phyloP scores from a whole-genome alignment of 2,329 filamentous ascomycete species.

The Trichoderma lentiforme region DNA sequence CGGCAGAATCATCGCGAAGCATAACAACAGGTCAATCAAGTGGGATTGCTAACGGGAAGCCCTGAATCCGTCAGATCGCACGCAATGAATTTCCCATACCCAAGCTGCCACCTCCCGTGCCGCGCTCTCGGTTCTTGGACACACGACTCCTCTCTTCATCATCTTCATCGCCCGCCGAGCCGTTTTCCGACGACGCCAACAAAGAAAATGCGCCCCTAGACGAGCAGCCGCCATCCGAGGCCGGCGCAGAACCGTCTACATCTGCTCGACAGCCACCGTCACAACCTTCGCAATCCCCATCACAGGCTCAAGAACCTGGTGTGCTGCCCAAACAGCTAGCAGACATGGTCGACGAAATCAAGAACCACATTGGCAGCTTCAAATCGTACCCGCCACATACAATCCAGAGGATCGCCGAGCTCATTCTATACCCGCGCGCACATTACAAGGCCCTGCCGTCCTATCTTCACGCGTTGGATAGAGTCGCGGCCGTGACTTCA shows the following conservation, averaged over 20 bases:
- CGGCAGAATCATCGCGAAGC: not conserved
- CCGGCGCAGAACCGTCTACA: not conserved
- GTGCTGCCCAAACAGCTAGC: constrained; percentile 62
- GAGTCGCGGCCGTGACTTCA: constrained; percentile 86
- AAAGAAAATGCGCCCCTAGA: constrained; percentile 63
- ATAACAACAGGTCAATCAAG: not conserved
- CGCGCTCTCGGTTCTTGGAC: constrained; percentile 37
- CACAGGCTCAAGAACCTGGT: constrained; percentile 34
- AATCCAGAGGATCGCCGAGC: constrained; percentile 85
- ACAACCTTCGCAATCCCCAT: not conserved
- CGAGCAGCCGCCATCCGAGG: constrained; percentile 25
- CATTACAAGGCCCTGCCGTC: constrained; percentile 80
- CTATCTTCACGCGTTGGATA: constrained; percentile 87
- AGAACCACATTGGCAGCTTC: constrained; percentile 65
- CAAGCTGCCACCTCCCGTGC: constrained; percentile 47
- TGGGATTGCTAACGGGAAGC: not conserved
- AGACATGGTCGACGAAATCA: constrained; percentile 60
- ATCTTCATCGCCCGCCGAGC: constrained; percentile 44
- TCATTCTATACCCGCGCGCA: constrained; percentile 69
- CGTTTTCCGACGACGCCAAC: constrained; percentile 54
- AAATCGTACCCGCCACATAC: constrained; percentile 79
- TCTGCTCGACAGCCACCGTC: not conserved
- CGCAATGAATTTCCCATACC: constrained; percentile 73
- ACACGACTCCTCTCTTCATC: constrained; percentile 44
- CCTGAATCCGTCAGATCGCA: constrained; percentile 56